A percentile compares a stretch with the other conserved stretches of the same genome.
These are phyloP conservation scores for Lepiota brunneoincarnata DNA, from an alignment of 768 basidiomycete genomes.

Conservation along the genomic window DNA sequence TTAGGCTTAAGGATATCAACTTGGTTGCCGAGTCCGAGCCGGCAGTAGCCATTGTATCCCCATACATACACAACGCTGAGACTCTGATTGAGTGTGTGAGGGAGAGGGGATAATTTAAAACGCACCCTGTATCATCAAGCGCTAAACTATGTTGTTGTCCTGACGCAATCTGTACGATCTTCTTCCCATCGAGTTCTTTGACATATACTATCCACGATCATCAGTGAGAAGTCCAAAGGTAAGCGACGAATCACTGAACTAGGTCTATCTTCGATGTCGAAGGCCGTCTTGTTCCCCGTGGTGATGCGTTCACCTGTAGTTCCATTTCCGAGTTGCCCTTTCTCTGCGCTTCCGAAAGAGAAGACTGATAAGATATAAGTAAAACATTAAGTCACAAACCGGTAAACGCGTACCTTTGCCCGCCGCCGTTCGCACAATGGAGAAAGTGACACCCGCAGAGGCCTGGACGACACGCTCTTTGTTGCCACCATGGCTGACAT, in stretches of 20 bases:
- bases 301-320: conserved; percentile 90
- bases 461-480: conserved; percentile 69
- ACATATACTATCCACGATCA: conserved; percentile 53
- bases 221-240: not conserved
- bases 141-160: conserved; percentile 89
- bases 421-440: conserved; percentile 75
- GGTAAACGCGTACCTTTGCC: conserved; percentile 59
- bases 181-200: conserved; percentile 72
- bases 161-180: conserved; percentile 77
- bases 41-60: conserved; percentile 91
- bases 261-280: conserved; percentile 72
- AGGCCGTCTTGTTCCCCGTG: conserved; percentile 81
- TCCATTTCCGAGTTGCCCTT: conserved; percentile 92
- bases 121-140: conserved; percentile 72
- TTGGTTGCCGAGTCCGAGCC: conserved; percentile 86
- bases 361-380: conserved; percentile 51
- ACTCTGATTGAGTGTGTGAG: conserved; percentile 1
- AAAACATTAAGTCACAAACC: not conserved
- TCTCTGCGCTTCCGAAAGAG: conserved; percentile 87
- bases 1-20: conserved; percentile 80
- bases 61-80: conserved; percentile 74
- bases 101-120: conserved; percentile 9
- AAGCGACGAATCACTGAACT: conserved; percentile 36
- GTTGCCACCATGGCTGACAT: conserved; percentile 52
- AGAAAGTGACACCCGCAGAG: conserved; percentile 82